Percentiles rank a stretch among this genome's conserved stretches.
phyloP scores from a whole-genome alignment of 768 basidiomycete genomes.

The Trametes sanguinea region DNA sequence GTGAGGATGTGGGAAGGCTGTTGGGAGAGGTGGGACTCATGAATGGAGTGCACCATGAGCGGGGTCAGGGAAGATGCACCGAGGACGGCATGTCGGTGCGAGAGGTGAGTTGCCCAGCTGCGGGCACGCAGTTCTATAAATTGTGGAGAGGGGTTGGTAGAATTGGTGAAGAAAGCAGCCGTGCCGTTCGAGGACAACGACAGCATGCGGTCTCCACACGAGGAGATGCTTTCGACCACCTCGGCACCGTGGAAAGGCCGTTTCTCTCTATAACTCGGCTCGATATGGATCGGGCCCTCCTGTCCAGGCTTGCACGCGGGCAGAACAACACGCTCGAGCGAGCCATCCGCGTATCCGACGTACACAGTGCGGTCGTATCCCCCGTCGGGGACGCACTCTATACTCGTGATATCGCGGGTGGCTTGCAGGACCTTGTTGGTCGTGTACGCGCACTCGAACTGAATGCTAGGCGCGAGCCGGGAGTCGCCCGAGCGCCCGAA shows the following conservation, averaged over 20 bases:
- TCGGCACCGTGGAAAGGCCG: conserved; percentile 43
- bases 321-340: conserved; percentile 45
- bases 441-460: conserved; percentile 30
- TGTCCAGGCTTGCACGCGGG: conserved; percentile 28
- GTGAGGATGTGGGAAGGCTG: conserved; percentile 53
- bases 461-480: conserved; percentile 25
- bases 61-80: conserved; percentile 64
- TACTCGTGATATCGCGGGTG: conserved; percentile 34
- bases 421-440: conserved; percentile 29
- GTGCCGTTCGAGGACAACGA: conserved; percentile 60
- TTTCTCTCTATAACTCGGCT: conserved; percentile 22
- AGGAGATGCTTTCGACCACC: conserved; percentile 57
- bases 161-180: conserved; percentile 42
- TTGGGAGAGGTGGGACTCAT: conserved; percentile 46
- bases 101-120: conserved; percentile 67
- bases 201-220: conserved; percentile 46
- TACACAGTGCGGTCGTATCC: conserved; percentile 31
- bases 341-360: conserved; percentile 34
- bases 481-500: conserved; percentile 37
- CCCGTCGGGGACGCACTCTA: conserved; percentile 31
- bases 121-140: conserved; percentile 50
- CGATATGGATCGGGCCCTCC: conserved; percentile 21
- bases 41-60: conserved; percentile 57
- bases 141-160: conserved; percentile 27
- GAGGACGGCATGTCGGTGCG: conserved; percentile 61